Evolutionary conservation across 495 filamentous ascomycete genomes (phyloP).

Genomic region (Tuber umbilicatum): DNA sequence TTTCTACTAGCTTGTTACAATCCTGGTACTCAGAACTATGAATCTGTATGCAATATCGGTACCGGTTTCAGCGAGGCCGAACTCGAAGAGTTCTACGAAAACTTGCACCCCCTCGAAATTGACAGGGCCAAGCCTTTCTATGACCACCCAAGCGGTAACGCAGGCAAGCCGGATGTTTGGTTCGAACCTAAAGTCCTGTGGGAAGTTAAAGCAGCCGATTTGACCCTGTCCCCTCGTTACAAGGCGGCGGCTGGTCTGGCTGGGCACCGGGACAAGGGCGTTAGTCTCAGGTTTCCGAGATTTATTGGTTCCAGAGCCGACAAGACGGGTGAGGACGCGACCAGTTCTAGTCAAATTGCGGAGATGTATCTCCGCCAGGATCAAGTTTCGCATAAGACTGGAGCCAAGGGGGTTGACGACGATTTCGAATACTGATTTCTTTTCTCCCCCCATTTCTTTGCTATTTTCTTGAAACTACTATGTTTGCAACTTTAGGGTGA

Average conservation of each 20-base stretch:
- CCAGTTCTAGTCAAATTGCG: constrained; percentile 70
- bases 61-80: constrained; percentile 89
- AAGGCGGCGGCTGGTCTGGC: constrained; percentile 67
- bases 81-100: constrained; percentile 71
- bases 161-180: constrained; percentile 97
- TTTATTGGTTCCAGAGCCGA: constrained; percentile 87
- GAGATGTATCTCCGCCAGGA: constrained; percentile 98
- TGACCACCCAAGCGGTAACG: constrained; percentile 68
- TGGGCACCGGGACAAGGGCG: constrained; percentile 64
- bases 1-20: constrained; percentile 96
- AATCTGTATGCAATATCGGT: constrained; percentile 96
- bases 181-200: constrained; percentile 90
- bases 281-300: constrained; percentile 81
- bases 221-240: constrained; percentile 87
- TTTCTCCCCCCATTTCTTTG: background rate
- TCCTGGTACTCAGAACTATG: constrained; percentile 65
- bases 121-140: constrained; percentile 93
- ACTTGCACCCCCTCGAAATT: constrained; percentile 66
- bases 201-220: constrained; percentile 95
- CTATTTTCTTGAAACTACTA: background rate
- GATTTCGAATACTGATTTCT: constrained; percentile 82
- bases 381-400: constrained; percentile 65
- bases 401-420: constrained; percentile 76
- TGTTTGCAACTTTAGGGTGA: background rate
- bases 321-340: constrained; percentile 90